A percentile compares a stretch with the other conserved stretches of the same genome.
Conservation (phyloP, 768 basidiomycete genomes). For the Kwoniella sp. region DNA sequence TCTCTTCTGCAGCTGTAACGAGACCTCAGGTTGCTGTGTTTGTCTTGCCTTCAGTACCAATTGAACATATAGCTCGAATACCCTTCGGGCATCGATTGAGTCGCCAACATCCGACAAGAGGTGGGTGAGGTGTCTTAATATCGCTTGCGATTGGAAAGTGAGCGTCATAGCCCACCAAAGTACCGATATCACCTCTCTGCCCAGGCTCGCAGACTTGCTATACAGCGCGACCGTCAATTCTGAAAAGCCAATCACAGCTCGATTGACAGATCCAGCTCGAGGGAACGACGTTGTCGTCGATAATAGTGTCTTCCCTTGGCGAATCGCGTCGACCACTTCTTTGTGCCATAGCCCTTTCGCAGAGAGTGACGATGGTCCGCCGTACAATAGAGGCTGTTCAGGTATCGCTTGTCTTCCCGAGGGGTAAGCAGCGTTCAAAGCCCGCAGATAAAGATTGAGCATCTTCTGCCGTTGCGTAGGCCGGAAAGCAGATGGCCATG, state of each 20-base stretch:
- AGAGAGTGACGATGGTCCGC: conserved; percentile 11
- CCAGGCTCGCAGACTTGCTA: conserved; percentile 24
- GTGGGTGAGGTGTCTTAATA: conserved; percentile 81
- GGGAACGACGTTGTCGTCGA: conserved; percentile 74
- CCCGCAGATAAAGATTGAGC: conserved; percentile 70
- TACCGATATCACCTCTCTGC: conserved; percentile 59
- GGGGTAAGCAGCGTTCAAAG: conserved; percentile 59
- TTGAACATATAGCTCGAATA: conserved; percentile 77
- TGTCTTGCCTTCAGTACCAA: conserved; percentile 81
- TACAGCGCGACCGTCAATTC: conserved; percentile 57
- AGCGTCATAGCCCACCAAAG: conserved; percentile 92
- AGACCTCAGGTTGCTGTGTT: conserved; percentile 58
- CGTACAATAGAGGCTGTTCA: conserved; percentile 37
- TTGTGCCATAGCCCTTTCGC: conserved; percentile 62
- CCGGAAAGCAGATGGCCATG: conserved; percentile 80
- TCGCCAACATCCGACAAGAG: conserved; percentile 64
- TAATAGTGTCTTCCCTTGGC: conserved; percentile 71
- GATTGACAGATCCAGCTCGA: conserved; percentile 74
- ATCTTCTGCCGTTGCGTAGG: conserved; percentile 73
- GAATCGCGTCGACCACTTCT: conserved; percentile 67
- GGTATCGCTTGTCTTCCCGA: conserved; percentile 23
- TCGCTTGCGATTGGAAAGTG: conserved; percentile 86
- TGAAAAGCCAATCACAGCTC: conserved; percentile 77
- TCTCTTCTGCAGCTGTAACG: conserved; percentile 49
- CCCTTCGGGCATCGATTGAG: conserved; percentile 61